phyloP scores from a whole-genome alignment of 1,139 yeast genomes.

The Oligophagozyma castellii region DNA sequence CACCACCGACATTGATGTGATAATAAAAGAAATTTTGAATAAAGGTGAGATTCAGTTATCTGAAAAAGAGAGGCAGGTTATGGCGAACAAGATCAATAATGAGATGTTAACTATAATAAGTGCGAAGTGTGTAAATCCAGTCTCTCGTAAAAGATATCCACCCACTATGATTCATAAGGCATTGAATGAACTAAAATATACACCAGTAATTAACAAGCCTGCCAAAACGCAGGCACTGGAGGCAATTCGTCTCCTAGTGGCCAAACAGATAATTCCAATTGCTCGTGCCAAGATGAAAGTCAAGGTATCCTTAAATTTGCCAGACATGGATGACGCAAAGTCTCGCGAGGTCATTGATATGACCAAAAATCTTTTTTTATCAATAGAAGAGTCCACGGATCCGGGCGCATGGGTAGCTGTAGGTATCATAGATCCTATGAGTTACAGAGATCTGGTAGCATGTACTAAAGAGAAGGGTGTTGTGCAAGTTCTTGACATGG shows the following conservation, averaged over 20 bases:
- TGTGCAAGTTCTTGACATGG: slow-evolving; percentile 82
- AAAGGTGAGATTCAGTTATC: slow-evolving; percentile 92
- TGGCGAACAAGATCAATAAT: slow-evolving; percentile 60
- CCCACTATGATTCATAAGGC: slow-evolving; percentile 90
- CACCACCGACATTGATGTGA: slow-evolving; percentile 57
- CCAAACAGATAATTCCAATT: slow-evolving; percentile 76
- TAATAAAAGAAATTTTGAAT: slow-evolving; percentile 65
- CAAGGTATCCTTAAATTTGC: slow-evolving; percentile 32
- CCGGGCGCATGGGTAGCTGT: slow-evolving; percentile 42
- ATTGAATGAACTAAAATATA: slow-evolving; percentile 64
- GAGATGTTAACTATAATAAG: slow-evolving; percentile 77
- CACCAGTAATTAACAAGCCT: slow-evolving; percentile 61
- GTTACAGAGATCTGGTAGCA: slow-evolving; percentile 54
- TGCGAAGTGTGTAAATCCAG: slow-evolving; percentile 85
- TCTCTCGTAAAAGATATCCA: slow-evolving; percentile 80
- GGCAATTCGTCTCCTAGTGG: slow-evolving; percentile 67
- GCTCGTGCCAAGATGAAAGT: slow-evolving; percentile 92
- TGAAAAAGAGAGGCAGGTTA: slow-evolving; percentile 80
- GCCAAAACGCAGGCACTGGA: slow-evolving; percentile 87
- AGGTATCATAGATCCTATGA: slow-evolving; percentile 81
- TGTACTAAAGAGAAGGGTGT: slow-evolving; percentile 43
- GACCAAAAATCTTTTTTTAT: slow-evolving; percentile 19
- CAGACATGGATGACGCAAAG: slow-evolving; percentile 25
- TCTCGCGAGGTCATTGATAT: slow-evolving; percentile 28
- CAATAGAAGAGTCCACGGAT: slow-evolving; percentile 34